Conservation (phyloP, 345 rosid species). For the Citrus sp. region DNA sequence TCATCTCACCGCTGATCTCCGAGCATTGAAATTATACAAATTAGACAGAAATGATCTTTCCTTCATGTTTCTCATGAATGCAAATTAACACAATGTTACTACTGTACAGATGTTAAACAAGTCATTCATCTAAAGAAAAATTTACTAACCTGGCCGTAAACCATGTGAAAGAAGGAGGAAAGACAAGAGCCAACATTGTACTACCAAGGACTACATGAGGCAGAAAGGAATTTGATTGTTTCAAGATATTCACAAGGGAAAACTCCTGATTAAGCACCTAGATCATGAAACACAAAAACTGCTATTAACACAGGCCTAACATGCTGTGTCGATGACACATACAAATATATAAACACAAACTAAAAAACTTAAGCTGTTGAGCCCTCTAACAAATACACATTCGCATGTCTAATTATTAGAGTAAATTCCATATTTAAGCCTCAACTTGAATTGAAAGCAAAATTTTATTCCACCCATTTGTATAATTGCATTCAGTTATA, state of each 20-base stretch:
- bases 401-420: not conserved
- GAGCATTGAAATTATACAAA: not conserved
- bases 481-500: not conserved
- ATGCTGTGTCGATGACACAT: not conserved
- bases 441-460: not conserved
- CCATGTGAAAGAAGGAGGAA: constrained; percentile 96
- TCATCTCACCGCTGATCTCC: not conserved
- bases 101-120: not conserved
- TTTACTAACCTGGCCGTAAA: constrained; percentile 70
- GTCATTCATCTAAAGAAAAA: not conserved
- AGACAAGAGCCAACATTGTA: constrained; percentile 80
- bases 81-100: not conserved
- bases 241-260: constrained; percentile 52
- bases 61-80: not conserved
- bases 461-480: not conserved
- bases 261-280: constrained; percentile 31
- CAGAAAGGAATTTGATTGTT: constrained; percentile 70
- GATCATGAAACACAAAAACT: constrained; percentile 16
- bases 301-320: not conserved
- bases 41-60: not conserved
- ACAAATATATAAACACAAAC: constrained; percentile 13
- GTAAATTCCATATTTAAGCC: not conserved
- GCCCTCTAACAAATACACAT: not conserved
- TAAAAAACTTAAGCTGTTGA: not conserved
- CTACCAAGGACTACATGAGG: constrained; percentile 90